Base-by-base conservation (phyloP, 305 asterid genomes). In the Fraxinus sp. region DNA sequence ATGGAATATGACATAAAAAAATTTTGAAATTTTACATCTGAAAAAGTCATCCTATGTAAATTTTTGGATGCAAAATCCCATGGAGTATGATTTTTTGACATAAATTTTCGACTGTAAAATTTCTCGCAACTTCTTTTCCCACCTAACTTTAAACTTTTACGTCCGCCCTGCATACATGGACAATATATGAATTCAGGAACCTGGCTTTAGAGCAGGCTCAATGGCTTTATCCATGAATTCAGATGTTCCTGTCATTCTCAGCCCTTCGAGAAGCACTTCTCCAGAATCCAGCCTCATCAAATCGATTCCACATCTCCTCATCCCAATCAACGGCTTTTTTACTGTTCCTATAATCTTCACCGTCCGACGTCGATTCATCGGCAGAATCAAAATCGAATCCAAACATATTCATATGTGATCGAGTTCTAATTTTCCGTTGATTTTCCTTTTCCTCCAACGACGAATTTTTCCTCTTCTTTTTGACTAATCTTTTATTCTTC, bases 241-340 rank as follows among this genome's bases (percentile, higher is more conserved):
- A 43, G 55, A 43, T 46, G 57, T 46, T 46, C 24, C 72, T 22
- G 33, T 84, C 82, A 70, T 55, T 79, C 16, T 83, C 88, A 18
- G 79, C 88, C 79, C 87, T 83, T 59, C 71, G 85, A 5, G 97
- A 93, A 77, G 79, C 28, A 68, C 93, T 92, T 82, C 96, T 84
- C 95, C 95, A 92, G 70, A 93, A 93, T 28, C 96, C 95, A 30
- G 89, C 89, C 62, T 89, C 89, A 74, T 92, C 78, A 70, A 92
- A 91, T 72, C 85, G 85, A 30, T 85, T 86, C 93, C 89, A 90
- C 91, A 92, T 84, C 68, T 93, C 92, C 46, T 86, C 78, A 16
- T 92, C 97, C 88, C 89, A 84, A 46, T 85, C 92, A 72, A 84
- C 90, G 79, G 39, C 86, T 71, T 79, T 4, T 3, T 2, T 79